Base-by-base conservation (phyloP, 345 rosid species). In the Lepidium didymum region DNA sequence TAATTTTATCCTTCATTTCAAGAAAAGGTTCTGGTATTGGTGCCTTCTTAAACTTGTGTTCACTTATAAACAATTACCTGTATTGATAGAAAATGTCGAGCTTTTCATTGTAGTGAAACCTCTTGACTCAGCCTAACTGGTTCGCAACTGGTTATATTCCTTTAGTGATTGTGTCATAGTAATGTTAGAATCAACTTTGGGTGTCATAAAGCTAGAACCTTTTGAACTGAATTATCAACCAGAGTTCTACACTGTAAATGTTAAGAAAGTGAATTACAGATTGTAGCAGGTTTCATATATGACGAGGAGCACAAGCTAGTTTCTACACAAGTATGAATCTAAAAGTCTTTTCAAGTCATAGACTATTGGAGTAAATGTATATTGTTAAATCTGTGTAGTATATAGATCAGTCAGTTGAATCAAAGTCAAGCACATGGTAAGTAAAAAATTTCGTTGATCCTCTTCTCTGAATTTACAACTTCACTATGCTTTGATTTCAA, bases 221-320 rank as follows among this genome's bases (percentile, higher is more conserved):
- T 27, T 45, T 19, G 31, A 43, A 50, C 44, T 21, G 4, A 13
- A 10, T 43, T 45, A 18, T 55, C 27, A 44, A 33, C 55, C 54
- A 4, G 18, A 18, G n/a, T 6, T 44, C 3, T 35, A 6, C 5
- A 27, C 15, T 56, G 14, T 51, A 37, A 13, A 21, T 27, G 10
- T 15, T 31, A 11, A 36, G 42, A 54, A 61, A 38, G 49, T 55
- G 68, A n/a, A 65, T 3, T 65, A 63, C 88, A 93, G 97, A 97
- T 93, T 56, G 87, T 83, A 51, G 97, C 83, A 4, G 98, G 98
- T 54, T 82, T 85, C 10, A 8, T 86, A 9, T 62, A 70, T 90
- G 70, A 88, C 83, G 96, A 82, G 95, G 77, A 81, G 53, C 64
- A 75, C 82, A 8, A 61, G 81, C 59, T 86, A 87, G 75, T 56